Evolutionary conservation across 2,329 filamentous ascomycete species (phyloP), one percentile per base, ranked within the genome.

Genomic region (Byssoonygena ceratinophila): DNA sequence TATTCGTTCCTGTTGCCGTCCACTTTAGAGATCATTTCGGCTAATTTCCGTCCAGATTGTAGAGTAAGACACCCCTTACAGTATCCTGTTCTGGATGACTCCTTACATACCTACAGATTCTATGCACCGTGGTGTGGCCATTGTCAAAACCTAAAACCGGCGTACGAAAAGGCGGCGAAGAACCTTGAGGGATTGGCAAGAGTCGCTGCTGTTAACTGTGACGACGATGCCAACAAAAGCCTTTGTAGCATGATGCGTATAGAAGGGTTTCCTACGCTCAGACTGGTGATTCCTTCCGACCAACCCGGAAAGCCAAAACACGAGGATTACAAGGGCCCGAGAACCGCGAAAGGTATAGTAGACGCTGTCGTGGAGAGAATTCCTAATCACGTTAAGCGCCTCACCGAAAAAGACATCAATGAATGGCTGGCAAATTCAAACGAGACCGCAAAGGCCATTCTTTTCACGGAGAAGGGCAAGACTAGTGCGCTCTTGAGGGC

Each of bases 81-180:
- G 29, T 45, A n/a, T 55, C 5, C 23, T 6, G 12, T 22, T 14
- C 23, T 8, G 44, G 43, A 29, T 34, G n/a, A 27, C 20, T 12
- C 20, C 50, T 52, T 8, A 52, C 14, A 47, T 20, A 14, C 2
- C 25, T 51, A 39, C 66, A 87, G 90, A 71, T 97, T 97, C 77
- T 97, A 95, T 65, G 91, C 91, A 7, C 91, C 91, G 22, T 97
- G 91, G 91, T 97, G 92, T 64, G 92, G 91, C 39, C 92, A 97
- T 72, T 98, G 92, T 74, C 80, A 95, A 72, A 96, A 85, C 71
- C 84, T 98, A 63, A 90, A 96, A 72, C 91, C 90, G 2, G 87
- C 87, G 41, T 98, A 92, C 71, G 91, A 97, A 70, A 95, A 95
- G 70, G 90, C 84, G 1, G 92, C 92, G 61, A 85, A 84, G 63